Percentiles rank a stretch among this genome's conserved stretches.
Evolutionary conservation across 768 basidiomycete species (phyloP).

Genomic region (Phaeotremella fagi): DNA sequence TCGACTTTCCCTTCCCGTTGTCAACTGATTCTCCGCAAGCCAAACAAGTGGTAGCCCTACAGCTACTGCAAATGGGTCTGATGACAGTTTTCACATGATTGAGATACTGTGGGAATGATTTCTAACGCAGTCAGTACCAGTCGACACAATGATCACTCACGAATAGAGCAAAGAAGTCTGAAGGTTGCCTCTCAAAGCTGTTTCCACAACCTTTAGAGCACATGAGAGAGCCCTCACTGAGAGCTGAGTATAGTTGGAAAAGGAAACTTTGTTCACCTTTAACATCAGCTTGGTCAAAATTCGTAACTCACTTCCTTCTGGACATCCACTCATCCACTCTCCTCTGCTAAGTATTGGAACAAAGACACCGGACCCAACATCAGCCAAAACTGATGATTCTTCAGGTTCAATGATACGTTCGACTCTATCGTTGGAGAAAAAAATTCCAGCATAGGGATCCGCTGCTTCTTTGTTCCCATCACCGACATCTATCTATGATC

Average conservation of each 20-base stretch:
- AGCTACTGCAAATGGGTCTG: conserved; percentile 60
- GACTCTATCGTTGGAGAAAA: conserved; percentile 88
- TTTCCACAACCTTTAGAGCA: conserved; percentile 76
- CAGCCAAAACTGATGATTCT: conserved; percentile 61
- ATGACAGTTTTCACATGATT: conserved; percentile 60
- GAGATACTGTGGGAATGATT: conserved; percentile 67
- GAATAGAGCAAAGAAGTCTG: conserved; percentile 75
- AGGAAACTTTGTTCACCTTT: conserved; percentile 74
- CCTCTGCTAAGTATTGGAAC: conserved; percentile 70
- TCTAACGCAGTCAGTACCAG: conserved; percentile 50
- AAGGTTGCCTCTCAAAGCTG: conserved; percentile 59
- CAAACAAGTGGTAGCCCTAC: conserved; percentile 56
- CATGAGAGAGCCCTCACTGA: conserved; percentile 59
- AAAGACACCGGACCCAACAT: not conserved
- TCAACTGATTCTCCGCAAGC: conserved; percentile 65
- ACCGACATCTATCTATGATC: conserved; percentile 1
- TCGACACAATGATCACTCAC: conserved; percentile 54
- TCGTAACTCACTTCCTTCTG: conserved; percentile 60
- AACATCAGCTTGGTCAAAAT: not conserved
- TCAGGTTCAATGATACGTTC: conserved; percentile 91
- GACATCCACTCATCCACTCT: conserved; percentile 97
- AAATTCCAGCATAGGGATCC: conserved; percentile 89
- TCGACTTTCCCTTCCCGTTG: conserved; percentile 51
- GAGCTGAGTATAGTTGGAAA: conserved; percentile 74
- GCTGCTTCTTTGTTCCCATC: conserved; percentile 45